Evolutionary conservation across 2,329 filamentous ascomycete species (phyloP).

Genomic region (Incumbomyces delicatus): DNA sequence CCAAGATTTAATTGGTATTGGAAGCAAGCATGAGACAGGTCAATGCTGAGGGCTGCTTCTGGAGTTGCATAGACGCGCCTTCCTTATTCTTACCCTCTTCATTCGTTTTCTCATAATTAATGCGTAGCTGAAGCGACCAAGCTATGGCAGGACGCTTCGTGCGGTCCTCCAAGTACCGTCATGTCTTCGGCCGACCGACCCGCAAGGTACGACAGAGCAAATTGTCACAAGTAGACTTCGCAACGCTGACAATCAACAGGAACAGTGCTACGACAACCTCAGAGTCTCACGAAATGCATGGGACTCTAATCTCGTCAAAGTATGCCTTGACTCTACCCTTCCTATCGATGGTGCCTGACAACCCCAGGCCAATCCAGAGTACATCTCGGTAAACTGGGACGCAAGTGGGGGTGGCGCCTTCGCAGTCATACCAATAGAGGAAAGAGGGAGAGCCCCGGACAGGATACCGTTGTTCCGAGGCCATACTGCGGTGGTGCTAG

Average conservation of each 20-base stretch:
- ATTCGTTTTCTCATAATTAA: neutral
- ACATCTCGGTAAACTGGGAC: conserved; percentile 97
- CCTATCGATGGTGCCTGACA: conserved; percentile 15
- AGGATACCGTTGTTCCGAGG: conserved; percentile 90
- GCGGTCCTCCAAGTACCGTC: conserved; percentile 67
- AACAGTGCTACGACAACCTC: conserved; percentile 97
- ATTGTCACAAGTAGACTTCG: neutral
- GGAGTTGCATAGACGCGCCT: too few relatives aligned
- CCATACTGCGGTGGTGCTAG: conserved; percentile 88
- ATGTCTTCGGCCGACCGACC: conserved; percentile 93
- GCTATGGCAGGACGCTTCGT: conserved; percentile 63
- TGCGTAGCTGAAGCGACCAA: neutral
- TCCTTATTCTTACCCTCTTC: too few relatives aligned
- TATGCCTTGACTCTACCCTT: conserved; percentile 36
- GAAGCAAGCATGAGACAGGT: too few relatives aligned
- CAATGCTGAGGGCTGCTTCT: too few relatives aligned
- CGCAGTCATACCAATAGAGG: conserved; percentile 82
- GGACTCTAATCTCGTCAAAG: conserved; percentile 98
- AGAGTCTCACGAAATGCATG: conserved; percentile 97
- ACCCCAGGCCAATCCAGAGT: conserved; percentile 79
- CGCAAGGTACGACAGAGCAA: conserved; percentile 52
- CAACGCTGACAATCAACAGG: conserved; percentile 37
- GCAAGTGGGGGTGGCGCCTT: conserved; percentile 91
- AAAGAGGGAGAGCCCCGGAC: conserved; percentile 84
- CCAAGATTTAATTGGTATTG: too few relatives aligned